Conservation (phyloP, 495 filamentous ascomycete genomes). For the Pseudomonodictys pantanalensis region DNA sequence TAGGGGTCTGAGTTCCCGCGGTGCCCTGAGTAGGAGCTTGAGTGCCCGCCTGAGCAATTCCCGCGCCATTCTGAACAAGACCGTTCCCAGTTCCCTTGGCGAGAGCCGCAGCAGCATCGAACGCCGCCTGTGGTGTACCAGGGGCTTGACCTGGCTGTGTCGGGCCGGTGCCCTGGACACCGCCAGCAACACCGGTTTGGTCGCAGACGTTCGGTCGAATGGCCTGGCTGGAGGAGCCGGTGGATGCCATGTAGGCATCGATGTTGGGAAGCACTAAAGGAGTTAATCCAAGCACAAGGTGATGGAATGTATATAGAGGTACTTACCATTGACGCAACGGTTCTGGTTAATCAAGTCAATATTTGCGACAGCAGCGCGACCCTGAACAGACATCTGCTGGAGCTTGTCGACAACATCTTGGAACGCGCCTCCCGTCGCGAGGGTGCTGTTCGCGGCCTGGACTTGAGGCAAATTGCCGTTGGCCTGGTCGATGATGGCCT, state of each 20-base stretch:
- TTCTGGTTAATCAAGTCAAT: constrained; percentile 30
- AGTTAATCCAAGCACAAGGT: background rate
- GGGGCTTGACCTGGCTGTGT: constrained; percentile 14
- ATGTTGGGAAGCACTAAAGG: constrained; percentile 21
- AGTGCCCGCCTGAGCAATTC: background rate
- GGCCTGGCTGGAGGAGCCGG: constrained; percentile 1
- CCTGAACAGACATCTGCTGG: constrained; percentile 25
- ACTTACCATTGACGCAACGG: constrained; percentile 26
- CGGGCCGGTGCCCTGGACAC: constrained; percentile 13
- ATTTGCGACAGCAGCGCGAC: constrained; percentile 13
- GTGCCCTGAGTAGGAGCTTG: background rate
- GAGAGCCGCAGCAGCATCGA: constrained; percentile 12
- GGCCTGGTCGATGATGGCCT: constrained; percentile 23
- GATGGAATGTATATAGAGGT: background rate
- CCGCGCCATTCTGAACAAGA: constrained; percentile 1
- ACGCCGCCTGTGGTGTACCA: constrained; percentile 18
- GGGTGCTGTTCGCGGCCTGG: constrained; percentile 24
- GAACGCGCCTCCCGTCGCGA: constrained; percentile 25
- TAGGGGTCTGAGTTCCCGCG: constrained; percentile 7
- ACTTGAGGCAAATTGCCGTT: constrained; percentile 13
- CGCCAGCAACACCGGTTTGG: constrained; percentile 14
- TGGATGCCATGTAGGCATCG: constrained; percentile 22
- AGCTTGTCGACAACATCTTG: constrained; percentile 32
- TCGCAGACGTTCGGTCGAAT: constrained; percentile 18
- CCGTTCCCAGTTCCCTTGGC: constrained; percentile 6